Evolutionary conservation across 2,329 filamentous ascomycete genomes (phyloP).

Genomic region (Scortechinia acanthostroma): DNA sequence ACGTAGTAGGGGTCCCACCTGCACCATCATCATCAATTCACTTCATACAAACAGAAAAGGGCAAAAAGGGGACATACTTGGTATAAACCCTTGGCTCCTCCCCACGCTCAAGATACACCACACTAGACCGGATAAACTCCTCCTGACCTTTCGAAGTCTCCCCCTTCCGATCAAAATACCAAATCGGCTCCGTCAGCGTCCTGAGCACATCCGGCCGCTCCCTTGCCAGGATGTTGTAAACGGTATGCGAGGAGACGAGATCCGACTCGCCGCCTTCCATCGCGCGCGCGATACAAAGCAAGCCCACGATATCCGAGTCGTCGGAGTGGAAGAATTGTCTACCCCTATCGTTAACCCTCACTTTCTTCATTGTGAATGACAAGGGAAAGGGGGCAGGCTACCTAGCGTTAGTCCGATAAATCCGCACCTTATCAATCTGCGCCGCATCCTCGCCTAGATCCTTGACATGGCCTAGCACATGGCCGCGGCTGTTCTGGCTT

Average conservation of each 20-base stretch:
- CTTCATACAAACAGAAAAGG: neutral
- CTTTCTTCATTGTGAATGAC: no score
- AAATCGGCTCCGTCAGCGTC: conserved; percentile 68
- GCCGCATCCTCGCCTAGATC: conserved; percentile 76
- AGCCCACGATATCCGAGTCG: conserved; percentile 74
- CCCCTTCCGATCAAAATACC: conserved; percentile 90
- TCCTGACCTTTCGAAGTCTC: conserved; percentile 71
- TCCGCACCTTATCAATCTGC: conserved; percentile 79
- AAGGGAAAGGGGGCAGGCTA: no score
- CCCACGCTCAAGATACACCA: conserved; percentile 72
- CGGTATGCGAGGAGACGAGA: conserved; percentile 69
- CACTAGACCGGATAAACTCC: conserved; percentile 63
- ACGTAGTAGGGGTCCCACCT: conserved; percentile 82
- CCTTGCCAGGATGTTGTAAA: conserved; percentile 73
- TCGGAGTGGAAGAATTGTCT: conserved; percentile 80
- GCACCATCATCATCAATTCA: neutral
- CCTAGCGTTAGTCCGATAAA: conserved; percentile 77
- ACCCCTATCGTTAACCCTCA: no score
- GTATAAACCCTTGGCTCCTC: conserved; percentile 64
- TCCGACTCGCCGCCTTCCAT: conserved; percentile 79
- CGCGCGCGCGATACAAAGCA: conserved; percentile 74
- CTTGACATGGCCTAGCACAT: conserved; percentile 84
- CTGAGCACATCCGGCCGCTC: conserved; percentile 75
- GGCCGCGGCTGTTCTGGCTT: conserved; percentile 76
- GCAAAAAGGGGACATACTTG: conserved; percentile 33